Percentiles rank a stretch among this genome's conserved stretches.
Evolutionary conservation across 192 early-diverging fungal genomes (phyloP).

Genomic region (Backusella psychrophila): DNA sequence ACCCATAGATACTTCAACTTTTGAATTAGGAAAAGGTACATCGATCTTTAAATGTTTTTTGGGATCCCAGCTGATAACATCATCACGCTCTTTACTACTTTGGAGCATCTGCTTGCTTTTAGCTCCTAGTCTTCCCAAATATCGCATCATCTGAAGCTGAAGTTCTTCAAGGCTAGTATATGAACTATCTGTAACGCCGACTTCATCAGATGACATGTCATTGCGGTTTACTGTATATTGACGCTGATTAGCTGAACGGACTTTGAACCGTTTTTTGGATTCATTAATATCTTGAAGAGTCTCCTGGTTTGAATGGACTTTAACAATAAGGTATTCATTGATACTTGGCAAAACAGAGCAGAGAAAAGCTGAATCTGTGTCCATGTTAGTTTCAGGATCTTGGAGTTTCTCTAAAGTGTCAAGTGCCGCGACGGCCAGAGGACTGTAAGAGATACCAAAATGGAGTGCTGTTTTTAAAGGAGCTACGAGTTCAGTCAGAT

Average conservation of each 20-base stretch:
- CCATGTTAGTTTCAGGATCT: constrained; percentile 27
- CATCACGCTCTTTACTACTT: neutral
- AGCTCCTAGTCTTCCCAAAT: constrained; percentile 65
- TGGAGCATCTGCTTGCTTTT: constrained; percentile 47
- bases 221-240: neutral
- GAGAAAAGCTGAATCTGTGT: constrained; percentile 12
- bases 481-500: constrained; percentile 43
- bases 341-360: constrained; percentile 56
- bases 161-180: constrained; percentile 31
- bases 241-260: neutral
- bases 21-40: constrained; percentile 68
- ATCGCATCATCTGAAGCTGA: constrained; percentile 57
- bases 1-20: constrained; percentile 66
- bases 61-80: constrained; percentile 68
- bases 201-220: neutral
- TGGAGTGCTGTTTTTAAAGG: constrained; percentile 64
- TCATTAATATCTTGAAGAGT: neutral
- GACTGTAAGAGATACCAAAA: constrained; percentile 62
- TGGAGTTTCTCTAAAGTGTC: constrained; percentile 61
- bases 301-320: constrained; percentile 26
- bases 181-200: neutral
- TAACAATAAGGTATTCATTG: constrained; percentile 64
- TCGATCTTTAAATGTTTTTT: constrained; percentile 53
- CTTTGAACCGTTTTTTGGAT: neutral
- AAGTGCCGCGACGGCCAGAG: constrained; percentile 59